Conservation (phyloP, 1,284 basidiomycete genomes). For the Coniferiporia sulphurascens region DNA sequence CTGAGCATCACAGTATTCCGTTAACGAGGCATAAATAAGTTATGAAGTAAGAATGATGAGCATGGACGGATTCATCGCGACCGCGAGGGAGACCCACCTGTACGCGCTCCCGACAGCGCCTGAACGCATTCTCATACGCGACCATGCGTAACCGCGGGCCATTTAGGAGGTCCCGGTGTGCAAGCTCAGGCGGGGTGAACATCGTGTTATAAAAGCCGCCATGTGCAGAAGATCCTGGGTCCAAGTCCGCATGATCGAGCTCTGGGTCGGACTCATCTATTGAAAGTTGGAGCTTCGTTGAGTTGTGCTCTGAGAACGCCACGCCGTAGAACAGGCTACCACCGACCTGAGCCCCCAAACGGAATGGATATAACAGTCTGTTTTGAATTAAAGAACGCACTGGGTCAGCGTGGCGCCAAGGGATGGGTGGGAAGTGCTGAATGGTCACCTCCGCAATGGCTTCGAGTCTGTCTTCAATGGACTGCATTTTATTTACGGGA, state of each 20-base stretch:
- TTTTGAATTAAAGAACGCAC: background rate
- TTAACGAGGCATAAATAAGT: conserved; percentile 4
- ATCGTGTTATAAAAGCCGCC: conserved; percentile 20
- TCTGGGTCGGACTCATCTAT: conserved; percentile 18
- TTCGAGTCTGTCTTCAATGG: conserved; percentile 5
- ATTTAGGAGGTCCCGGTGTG: conserved; percentile 35
- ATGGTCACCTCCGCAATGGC: conserved; percentile 9
- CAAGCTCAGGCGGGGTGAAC: conserved; percentile 18
- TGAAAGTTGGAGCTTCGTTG: background rate
- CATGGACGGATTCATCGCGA: background rate
- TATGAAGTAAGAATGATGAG: no score
- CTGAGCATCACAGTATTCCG: conserved; percentile 26
- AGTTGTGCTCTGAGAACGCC: no score
- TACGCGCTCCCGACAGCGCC: conserved; percentile 40
- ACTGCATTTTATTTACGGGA: background rate
- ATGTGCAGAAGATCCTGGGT: background rate
- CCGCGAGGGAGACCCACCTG: conserved; percentile 33
- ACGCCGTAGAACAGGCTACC: background rate
- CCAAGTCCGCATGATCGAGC: background rate
- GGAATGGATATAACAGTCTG: conserved; percentile 35
- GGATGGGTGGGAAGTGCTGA: background rate
- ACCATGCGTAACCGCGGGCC: conserved; percentile 40
- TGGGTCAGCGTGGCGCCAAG: background rate
- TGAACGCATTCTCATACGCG: conserved; percentile 47
- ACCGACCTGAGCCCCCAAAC: conserved; percentile 25